Evolutionary conservation across 169 alveolate genomes (phyloP).

Genomic region (Perkinsus olseni): DNA sequence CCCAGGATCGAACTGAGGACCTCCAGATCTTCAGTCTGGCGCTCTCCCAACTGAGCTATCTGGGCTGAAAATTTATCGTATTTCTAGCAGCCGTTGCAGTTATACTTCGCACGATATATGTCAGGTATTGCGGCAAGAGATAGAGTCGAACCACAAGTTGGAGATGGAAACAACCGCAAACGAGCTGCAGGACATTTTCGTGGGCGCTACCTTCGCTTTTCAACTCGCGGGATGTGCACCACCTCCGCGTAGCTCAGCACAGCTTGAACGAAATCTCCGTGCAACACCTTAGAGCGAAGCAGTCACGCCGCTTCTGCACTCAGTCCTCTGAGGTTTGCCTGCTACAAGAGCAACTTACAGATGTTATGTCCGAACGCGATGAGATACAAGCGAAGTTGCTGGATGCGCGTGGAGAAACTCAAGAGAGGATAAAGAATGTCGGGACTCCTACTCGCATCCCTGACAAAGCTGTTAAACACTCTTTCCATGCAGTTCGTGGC

Average conservation of each 20-base stretch:
- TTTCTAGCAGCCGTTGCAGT: neutral
- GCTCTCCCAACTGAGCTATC: slow-evolving; percentile 4
- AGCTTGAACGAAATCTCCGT: too few relatives aligned
- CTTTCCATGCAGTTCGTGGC: neutral
- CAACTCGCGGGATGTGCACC: too few relatives aligned
- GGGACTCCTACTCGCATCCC: neutral
- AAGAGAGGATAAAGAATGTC: neutral
- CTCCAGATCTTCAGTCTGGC: slow-evolving; percentile 4
- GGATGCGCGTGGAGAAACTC: neutral
- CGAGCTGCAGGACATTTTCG: neutral
- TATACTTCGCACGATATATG: neutral
- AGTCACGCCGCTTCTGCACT: neutral
- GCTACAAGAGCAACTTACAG: neutral
- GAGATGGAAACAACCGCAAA: neutral
- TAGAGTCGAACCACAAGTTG: neutral
- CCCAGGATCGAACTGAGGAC: slow-evolving; percentile 5
- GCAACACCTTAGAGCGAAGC: too few relatives aligned
- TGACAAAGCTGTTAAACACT: neutral
- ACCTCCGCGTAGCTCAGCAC: too few relatives aligned
- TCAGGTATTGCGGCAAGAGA: neutral
- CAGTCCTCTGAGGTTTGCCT: neutral
- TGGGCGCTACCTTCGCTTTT: too few relatives aligned
- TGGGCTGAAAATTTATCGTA: neutral
- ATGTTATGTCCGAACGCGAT: neutral
- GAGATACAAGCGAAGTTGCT: neutral